Conservation (phyloP, 129 eudicot genomes). For the Saposhnikovia divaricata region DNA sequence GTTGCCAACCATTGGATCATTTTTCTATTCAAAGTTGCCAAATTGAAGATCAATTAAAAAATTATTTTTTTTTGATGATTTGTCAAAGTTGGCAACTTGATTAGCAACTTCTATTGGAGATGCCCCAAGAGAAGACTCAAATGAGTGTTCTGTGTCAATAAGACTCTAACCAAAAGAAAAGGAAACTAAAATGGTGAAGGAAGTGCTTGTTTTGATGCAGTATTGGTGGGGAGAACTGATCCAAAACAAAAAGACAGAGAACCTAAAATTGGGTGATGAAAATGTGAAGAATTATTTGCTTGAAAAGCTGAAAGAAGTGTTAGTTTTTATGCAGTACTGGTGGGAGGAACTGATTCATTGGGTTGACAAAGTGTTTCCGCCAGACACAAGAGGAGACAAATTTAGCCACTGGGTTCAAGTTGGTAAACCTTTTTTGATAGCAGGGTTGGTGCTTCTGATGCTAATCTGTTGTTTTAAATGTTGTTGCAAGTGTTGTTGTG, state of each 20-base stretch:
- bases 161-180: too few species aligned
- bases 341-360: conserved; percentile 11
- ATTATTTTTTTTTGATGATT: too few species aligned
- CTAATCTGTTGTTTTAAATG: neutral
- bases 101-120: too few species aligned
- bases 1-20: too few species aligned
- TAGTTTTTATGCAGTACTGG: conserved; percentile 6
- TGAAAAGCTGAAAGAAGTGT: conserved; percentile 24
- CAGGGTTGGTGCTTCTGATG: conserved; percentile 6
- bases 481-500: conserved; percentile 8
- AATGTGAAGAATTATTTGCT: conserved; percentile 31
- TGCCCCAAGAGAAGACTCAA: too few species aligned
- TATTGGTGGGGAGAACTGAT: neutral
- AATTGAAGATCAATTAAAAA: too few species aligned
- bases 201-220: neutral
- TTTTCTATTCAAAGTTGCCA: too few species aligned
- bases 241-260: neutral
- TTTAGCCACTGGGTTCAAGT: conserved; percentile 26
- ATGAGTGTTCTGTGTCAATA: too few species aligned
- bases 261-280: conserved; percentile 2
- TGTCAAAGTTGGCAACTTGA: too few species aligned
- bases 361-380: conserved; percentile 45
- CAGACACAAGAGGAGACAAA: conserved; percentile 37
- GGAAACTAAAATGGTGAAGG: neutral
- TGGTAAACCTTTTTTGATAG: conserved; percentile 33